Base-by-base conservation (phyloP, 2,329 filamentous ascomycete species). In the Beauveria pseudobassiana region DNA sequence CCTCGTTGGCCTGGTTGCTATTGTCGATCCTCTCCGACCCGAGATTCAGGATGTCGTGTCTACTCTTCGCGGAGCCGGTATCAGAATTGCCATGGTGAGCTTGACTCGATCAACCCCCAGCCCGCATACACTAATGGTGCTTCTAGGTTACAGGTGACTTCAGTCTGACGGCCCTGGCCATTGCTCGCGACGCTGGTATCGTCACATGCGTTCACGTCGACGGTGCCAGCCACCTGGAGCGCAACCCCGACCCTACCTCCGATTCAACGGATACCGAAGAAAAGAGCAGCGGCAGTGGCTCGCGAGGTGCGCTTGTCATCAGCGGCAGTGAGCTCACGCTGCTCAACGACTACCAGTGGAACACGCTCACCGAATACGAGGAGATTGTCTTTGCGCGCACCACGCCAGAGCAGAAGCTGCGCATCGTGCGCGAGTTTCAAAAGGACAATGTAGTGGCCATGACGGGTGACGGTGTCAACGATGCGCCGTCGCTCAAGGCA, bases 381-480 rank as follows among this genome's bases (percentile, higher is more conserved):
- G 89, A 91, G 68, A 87, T 92, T 43, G 74, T 92, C 14, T 91
- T 92, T 69, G 86, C 89, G 1, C 80, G 88, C 14, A 92, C 88
- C 0, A 91, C 89, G 0, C 89, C 88, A 0, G 88, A 92, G 68
- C 88, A 92, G 70, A 93, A 93, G 70, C 81, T 92, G 7, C 85
- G 87, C 40, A 92, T 92, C 64, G 88, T 93, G n/a, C 83, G 83
- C 34, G 88, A 90, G 70, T 87, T 91, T 64, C 88, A 90, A 69
- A 73, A 78, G 9, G 78, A 82, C 69, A 88, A 66, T 73, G 87
- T 89, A 1, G 85, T 96, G 0, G 91, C 87, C 45, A 95, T 96
- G 84, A 90, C 93, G 2, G 91, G 91, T 43, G 91, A 96, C 67
- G 91, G 91, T 20, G 90, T 93, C 66, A 96, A 96, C 68, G 91